Conservation (phyloP, 352 stramenopile species). For the Aphanomyces stellatus region DNA sequence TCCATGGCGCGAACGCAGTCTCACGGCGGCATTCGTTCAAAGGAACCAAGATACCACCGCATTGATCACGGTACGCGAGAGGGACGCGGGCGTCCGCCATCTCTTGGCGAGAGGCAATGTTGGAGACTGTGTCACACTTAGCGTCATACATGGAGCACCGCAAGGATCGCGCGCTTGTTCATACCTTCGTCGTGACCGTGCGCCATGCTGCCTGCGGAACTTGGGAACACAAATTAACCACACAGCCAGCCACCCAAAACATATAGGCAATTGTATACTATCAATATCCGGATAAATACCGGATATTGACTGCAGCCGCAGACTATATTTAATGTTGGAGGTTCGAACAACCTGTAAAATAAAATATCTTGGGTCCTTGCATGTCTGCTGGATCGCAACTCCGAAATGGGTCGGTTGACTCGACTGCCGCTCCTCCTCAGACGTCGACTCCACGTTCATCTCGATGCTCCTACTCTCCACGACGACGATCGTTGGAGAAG, state of each 20-base stretch:
- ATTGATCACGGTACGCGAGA: constrained; percentile 93
- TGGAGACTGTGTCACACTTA: constrained; percentile 40
- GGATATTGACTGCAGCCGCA: background rate
- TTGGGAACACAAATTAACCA: constrained; percentile 8
- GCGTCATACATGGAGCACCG: too few relatives aligned
- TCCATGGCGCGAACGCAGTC: constrained; percentile 91
- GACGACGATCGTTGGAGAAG: too few relatives aligned
- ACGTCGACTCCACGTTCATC: too few relatives aligned
- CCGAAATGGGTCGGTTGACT: too few relatives aligned
- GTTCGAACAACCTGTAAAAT: too few relatives aligned
- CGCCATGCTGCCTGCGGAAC: constrained; percentile 9
- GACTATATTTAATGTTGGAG: background rate
- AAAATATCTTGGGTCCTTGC: too few relatives aligned
- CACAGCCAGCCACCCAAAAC: constrained; percentile 5
- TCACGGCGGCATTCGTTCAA: constrained; percentile 94
- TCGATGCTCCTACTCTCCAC: too few relatives aligned
- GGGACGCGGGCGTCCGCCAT: constrained; percentile 92
- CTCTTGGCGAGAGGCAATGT: constrained; percentile 78
- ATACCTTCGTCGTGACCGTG: constrained; percentile 21
- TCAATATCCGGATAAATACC: background rate
- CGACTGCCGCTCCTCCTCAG: too few relatives aligned
- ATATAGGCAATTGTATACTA: background rate
- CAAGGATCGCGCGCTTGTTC: too few relatives aligned
- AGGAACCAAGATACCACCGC: constrained; percentile 90
- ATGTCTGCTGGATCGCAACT: too few relatives aligned